These are phyloP conservation scores for Diatrype stigma DNA, from an alignment of 2,329 filamentous ascomycete species.

Conservation along the genomic window DNA sequence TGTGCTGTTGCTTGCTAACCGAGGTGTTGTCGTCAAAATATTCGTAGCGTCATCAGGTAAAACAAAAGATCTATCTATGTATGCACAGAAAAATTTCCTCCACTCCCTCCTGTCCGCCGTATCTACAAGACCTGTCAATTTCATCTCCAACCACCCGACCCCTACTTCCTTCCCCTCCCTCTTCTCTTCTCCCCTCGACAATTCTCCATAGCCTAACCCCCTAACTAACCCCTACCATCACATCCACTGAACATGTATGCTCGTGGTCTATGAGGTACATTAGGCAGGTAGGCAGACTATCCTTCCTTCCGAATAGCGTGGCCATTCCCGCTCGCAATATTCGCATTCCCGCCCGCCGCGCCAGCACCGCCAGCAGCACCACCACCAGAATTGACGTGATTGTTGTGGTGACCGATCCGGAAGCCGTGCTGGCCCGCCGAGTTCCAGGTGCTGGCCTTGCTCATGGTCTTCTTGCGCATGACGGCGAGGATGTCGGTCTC, in stretches of 20 bases:
- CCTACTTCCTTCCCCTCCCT: background rate
- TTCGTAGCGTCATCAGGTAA: slow-evolving; percentile 1
- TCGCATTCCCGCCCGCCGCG: background rate
- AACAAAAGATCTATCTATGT: no score
- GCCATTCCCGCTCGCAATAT: no score
- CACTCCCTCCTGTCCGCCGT: background rate
- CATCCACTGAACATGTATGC: no score
- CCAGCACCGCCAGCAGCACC: background rate
- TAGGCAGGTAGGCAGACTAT: no score
- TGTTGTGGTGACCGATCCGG: background rate
- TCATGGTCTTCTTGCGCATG: slow-evolving; percentile 54
- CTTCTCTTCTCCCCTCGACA: background rate
- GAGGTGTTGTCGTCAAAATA: background rate
- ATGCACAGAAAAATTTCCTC: background rate
- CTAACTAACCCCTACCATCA: no score
- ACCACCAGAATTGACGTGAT: background rate
- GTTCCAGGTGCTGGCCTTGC: slow-evolving; percentile 52
- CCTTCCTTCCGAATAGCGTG: no score
- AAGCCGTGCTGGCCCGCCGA: slow-evolving; percentile 18
- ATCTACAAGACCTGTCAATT: background rate
- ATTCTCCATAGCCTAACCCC: no score
- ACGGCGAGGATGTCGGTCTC: slow-evolving; percentile 54
- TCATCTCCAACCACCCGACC: background rate
- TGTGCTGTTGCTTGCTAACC: background rate
- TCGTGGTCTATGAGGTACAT: no score